Conservation (phyloP, 2,329 filamentous ascomycete species). For the Parastagonospora avenae region DNA sequence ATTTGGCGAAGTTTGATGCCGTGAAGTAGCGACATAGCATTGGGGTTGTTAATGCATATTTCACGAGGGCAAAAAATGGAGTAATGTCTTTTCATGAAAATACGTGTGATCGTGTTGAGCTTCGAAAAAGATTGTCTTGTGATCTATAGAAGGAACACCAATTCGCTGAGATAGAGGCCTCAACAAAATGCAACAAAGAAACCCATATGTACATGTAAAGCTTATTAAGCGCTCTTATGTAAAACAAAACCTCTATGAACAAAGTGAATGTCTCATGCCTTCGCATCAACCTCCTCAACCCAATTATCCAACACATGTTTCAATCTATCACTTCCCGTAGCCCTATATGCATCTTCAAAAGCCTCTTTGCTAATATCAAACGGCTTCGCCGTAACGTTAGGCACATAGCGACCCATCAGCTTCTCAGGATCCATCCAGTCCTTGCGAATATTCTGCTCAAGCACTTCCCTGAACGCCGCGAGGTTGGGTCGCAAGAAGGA, state of each 20-base stretch:
- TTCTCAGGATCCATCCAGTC: conserved; percentile 15
- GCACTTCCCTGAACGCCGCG: conserved; percentile 20
- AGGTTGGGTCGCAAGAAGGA: conserved; percentile 26
- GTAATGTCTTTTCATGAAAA: too few relatives aligned
- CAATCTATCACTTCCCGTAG: conserved; percentile 17
- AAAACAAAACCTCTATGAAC: neutral
- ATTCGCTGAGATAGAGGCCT: too few relatives aligned
- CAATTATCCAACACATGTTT: conserved; percentile 10
- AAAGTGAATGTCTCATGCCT: neutral
- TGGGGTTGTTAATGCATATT: too few relatives aligned
- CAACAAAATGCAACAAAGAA: too few relatives aligned
- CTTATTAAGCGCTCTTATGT: neutral
- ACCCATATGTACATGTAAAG: neutral
- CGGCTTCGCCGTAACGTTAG: conserved; percentile 23
- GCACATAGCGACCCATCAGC: conserved; percentile 20
- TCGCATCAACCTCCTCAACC: conserved; percentile 7
- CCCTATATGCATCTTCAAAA: conserved; percentile 17
- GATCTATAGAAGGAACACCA: too few relatives aligned
- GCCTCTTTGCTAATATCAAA: conserved; percentile 17
- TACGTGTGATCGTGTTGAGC: too few relatives aligned
- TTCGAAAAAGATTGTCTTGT: too few relatives aligned
- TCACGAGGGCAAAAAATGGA: too few relatives aligned
- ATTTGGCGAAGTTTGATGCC: too few relatives aligned
- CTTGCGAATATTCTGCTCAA: conserved; percentile 19
- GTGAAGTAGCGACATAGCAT: too few relatives aligned